Percentiles rank a stretch among this genome's conserved stretches.
These are phyloP conservation scores for Cyclotella kingstonii DNA, from an alignment of 108 stramenopile species.

Conservation along the genomic window DNA sequence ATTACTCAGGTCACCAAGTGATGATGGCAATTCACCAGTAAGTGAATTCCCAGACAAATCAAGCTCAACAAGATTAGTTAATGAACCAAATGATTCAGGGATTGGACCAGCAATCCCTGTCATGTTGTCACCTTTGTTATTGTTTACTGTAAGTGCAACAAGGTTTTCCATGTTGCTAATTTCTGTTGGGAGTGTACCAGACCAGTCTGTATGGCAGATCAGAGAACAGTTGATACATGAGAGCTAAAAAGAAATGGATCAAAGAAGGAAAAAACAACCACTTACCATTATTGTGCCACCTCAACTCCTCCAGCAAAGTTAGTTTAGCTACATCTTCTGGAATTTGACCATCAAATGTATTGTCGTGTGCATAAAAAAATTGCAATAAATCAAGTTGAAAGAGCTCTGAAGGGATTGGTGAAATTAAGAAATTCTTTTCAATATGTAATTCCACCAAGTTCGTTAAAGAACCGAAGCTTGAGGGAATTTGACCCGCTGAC, in stretches of 20 bases:
- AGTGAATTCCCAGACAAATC: conserved; percentile 23
- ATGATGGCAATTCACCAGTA: conserved; percentile 22
- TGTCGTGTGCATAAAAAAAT: background rate
- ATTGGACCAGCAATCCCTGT: conserved; percentile 11
- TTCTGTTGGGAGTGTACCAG: conserved; percentile 45
- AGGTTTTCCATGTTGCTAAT: conserved; percentile 46
- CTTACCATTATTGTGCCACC: conserved; percentile 20
- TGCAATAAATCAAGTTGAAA: background rate
- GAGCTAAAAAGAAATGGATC: background rate
- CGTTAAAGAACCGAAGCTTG: conserved; percentile 14
- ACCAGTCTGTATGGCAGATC: conserved; percentile 1
- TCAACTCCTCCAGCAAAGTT: conserved; percentile 6
- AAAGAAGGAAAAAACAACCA: background rate
- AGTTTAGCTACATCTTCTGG: conserved; percentile 16
- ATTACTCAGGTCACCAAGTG: conserved; percentile 19
- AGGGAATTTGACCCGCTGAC: conserved; percentile 15
- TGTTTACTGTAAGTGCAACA: conserved; percentile 29
- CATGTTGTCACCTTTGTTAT: conserved; percentile 24
- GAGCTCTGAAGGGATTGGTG: background rate
- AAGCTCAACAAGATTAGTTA: conserved; percentile 1
- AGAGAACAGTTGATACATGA: background rate
- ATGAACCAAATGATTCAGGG: conserved; percentile 11
- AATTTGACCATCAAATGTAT: conserved; percentile 17
- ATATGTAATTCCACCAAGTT: conserved; percentile 12
- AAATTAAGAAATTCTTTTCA: conserved; percentile 17